Evolutionary conservation across 176 grass and related monocot species (phyloP).

Genomic region (Cenchrus americanus): DNA sequence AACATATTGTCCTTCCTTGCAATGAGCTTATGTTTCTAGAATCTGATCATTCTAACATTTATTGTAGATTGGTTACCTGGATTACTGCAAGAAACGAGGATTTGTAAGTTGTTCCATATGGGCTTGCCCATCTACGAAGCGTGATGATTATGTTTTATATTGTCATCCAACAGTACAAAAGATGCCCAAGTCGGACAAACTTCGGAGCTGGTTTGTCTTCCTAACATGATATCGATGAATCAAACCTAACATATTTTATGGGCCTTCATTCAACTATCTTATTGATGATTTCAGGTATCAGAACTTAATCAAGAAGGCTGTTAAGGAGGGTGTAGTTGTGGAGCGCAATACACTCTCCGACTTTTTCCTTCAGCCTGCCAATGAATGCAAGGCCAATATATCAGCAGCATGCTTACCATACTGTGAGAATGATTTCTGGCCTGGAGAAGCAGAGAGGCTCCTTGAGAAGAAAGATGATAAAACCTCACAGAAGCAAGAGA

Average conservation of each 20-base stretch:
- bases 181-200: slow-evolving; percentile 94
- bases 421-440: slow-evolving; percentile 95
- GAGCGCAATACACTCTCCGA: slow-evolving; percentile 83
- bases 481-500: slow-evolving; percentile 64
- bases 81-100: slow-evolving; percentile 90
- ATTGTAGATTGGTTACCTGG: slow-evolving; percentile 83
- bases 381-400: slow-evolving; percentile 74
- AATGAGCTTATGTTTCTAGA: slow-evolving; percentile 28
- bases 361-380: slow-evolving; percentile 71
- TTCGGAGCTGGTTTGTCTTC: slow-evolving; percentile 72
- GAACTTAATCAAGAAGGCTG: slow-evolving; percentile 71
- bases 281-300: slow-evolving; percentile 76
- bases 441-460: slow-evolving; percentile 83
- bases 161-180: slow-evolving; percentile 92
- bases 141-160: slow-evolving; percentile 95
- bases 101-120: slow-evolving; percentile 97
- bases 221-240: not conserved
- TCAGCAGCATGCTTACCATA: slow-evolving; percentile 88
- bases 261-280: slow-evolving; percentile 28
- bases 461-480: slow-evolving; percentile 76
- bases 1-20: slow-evolving; percentile 25
- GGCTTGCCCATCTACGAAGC: slow-evolving; percentile 92
- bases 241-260: slow-evolving; percentile 30
- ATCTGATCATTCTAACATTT: slow-evolving; percentile 17
- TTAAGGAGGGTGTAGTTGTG: slow-evolving; percentile 76